Base-by-base conservation (phyloP, 176 grass and related monocot genomes). In the Bolboschoenus planiculmis region DNA sequence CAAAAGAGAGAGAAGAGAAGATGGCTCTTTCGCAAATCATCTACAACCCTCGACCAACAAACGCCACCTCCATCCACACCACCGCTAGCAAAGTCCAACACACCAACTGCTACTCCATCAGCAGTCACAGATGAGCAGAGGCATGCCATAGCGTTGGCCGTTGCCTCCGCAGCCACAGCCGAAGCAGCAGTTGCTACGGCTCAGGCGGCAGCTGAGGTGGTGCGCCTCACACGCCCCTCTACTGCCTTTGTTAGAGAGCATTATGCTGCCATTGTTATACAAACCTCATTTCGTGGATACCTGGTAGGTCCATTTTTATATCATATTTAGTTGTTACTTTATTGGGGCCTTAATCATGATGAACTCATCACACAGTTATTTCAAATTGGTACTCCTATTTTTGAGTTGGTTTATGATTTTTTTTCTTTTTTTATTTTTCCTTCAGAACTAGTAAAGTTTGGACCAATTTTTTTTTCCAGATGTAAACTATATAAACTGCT, bases 201-300 rank as follows among this genome's bases (percentile, higher is more conserved):
- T 1, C 94, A 94, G 35, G 94, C 94, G 1, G 94, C 94, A 0
- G 94, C 90, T 1, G 92, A 97, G 90, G 92, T 97, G 40, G 92
- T 97, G 59, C 92, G 95, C 21, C 92, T 98, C 1, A 94, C 95
- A 0, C 59, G 78, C 3, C 84, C 88, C 0, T 83, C 43, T 62
- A 46, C 88, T 46, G 39, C 58, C 55, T 82, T 67, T 78, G 89
- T 80, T 8, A 84, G 87, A 21, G 90, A 93, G 55, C 89, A 93
- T 81, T 85, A 90, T 76, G 90, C 92, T 18, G 92, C 95, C 75
- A 73, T 93, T 51, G 67, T 83, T 30, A 85, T 98, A 29, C 95
- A 98, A 80, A 98, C 95, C 1, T 87, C 95, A 51, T 98, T 98
- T 88, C 87, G 95, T 0, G 95, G 92, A 0, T 98, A 95, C 87